phyloP scores from a whole-genome alignment of 2,329 filamentous ascomycete genomes.

The Aspergillus puulaauensis region DNA sequence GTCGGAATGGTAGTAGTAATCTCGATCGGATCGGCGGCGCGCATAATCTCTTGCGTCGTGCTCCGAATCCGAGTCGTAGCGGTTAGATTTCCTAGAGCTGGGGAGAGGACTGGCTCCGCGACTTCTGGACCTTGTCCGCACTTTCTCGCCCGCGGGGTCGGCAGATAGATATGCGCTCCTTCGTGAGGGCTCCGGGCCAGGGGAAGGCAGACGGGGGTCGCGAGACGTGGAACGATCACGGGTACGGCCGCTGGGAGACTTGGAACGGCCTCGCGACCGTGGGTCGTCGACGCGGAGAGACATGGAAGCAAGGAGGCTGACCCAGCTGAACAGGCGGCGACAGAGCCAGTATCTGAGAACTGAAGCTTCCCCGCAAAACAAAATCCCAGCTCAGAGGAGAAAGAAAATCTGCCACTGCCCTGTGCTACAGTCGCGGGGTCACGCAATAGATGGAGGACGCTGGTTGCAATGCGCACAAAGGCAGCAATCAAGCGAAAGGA shows the following conservation, averaged over 20 bases:
- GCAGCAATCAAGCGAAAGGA: not conserved
- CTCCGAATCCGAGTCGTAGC: constrained; percentile 26
- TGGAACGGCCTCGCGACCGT: constrained; percentile 46
- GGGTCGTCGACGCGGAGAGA: constrained; percentile 42
- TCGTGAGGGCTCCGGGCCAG: constrained; percentile 26
- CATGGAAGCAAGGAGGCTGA: constrained; percentile 21
- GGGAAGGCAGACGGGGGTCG: constrained; percentile 36
- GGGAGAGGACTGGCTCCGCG: constrained; percentile 18
- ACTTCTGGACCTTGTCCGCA: constrained; percentile 21
- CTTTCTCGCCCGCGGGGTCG: constrained; percentile 28
- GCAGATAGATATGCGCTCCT: constrained; percentile 27
- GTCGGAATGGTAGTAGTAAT: constrained; percentile 29
- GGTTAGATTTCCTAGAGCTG: constrained; percentile 19
- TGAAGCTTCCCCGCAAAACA: constrained; percentile 1
- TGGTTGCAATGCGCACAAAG: not conserved
- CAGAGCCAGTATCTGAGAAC: not conserved
- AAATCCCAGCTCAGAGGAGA: not conserved
- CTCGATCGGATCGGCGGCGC: constrained; percentile 17
- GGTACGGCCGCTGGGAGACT: constrained; percentile 42
- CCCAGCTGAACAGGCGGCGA: not conserved
- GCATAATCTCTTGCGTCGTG: constrained; percentile 20
- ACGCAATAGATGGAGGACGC: not conserved
- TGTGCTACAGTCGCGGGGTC: not conserved
- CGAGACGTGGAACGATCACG: constrained; percentile 46
- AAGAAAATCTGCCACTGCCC: not conserved